phyloP scores from a whole-genome alignment of 805 yeast genomes.

The Cyberlindnera americana region DNA sequence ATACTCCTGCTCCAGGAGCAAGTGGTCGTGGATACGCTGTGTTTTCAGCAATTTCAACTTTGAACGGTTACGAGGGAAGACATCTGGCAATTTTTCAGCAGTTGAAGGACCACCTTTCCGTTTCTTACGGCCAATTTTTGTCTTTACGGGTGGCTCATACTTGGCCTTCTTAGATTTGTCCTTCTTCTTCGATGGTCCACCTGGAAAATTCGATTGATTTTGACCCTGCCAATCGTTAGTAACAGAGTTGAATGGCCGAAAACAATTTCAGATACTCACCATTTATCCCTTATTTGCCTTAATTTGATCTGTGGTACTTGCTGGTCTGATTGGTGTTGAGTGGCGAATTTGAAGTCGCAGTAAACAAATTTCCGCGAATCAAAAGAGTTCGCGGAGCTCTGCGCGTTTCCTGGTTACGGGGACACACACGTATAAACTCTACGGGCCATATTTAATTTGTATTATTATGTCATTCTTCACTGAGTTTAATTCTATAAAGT shows the following conservation, averaged over 20 bases:
- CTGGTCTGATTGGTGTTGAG: too few relatives aligned
- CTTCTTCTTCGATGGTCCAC: slow-evolving; percentile 48
- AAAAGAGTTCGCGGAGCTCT: background rate
- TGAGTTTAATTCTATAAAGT: too few relatives aligned
- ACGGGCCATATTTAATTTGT: too few relatives aligned
- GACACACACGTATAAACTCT: background rate
- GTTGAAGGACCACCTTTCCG: slow-evolving; percentile 88
- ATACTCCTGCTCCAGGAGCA: slow-evolving; percentile 91
- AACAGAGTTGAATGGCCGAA: too few relatives aligned
- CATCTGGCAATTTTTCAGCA: slow-evolving; percentile 77
- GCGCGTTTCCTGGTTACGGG: too few relatives aligned
- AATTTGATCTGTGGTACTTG: too few relatives aligned
- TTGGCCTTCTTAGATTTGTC: slow-evolving; percentile 86
- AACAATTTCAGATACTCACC: too few relatives aligned
- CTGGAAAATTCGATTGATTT: slow-evolving; percentile 49
- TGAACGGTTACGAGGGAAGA: slow-evolving; percentile 91
- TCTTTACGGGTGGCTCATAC: slow-evolving; percentile 97
- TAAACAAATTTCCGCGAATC: too few relatives aligned
- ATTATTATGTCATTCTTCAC: background rate
- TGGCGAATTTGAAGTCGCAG: too few relatives aligned
- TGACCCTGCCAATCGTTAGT: slow-evolving; percentile 39
- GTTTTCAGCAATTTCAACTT: slow-evolving; percentile 84
- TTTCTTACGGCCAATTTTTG: slow-evolving; percentile 88
- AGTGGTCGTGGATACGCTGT: slow-evolving; percentile 95
- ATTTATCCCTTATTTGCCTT: too few relatives aligned